Conservation (phyloP, 345 rosid genomes). For the Cochlearia excelsa region DNA sequence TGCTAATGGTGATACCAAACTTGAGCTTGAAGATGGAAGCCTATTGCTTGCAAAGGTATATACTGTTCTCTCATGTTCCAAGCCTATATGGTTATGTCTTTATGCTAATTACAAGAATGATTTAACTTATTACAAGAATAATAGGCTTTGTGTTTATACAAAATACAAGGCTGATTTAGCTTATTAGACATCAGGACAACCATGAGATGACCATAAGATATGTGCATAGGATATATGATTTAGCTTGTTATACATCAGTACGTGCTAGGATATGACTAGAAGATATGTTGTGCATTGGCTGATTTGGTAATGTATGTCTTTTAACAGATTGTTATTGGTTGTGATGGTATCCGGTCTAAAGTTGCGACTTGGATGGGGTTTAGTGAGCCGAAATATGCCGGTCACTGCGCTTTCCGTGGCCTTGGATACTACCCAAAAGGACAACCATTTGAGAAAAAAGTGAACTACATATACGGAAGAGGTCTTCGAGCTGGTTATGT, state of each 20-base stretch:
- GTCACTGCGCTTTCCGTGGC: slow-evolving; percentile 78
- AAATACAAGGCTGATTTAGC: too few species aligned
- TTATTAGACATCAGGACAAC: too few species aligned
- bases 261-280: slow-evolving; percentile 9
- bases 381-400: slow-evolving; percentile 72
- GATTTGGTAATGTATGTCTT: slow-evolving; percentile 13
- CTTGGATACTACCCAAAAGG: slow-evolving; percentile 64
- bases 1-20: slow-evolving; percentile 44
- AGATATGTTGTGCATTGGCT: background rate
- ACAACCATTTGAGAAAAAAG: slow-evolving; percentile 63
- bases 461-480: slow-evolving; percentile 72
- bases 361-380: slow-evolving; percentile 91
- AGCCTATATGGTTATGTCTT: too few species aligned
- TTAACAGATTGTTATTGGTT: slow-evolving; percentile 78
- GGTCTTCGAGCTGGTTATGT: slow-evolving; percentile 85
- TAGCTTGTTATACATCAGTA: background rate
- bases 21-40: slow-evolving; percentile 64
- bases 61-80: background rate
- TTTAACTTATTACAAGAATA: too few species aligned
- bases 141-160: too few species aligned
- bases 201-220: too few species aligned
- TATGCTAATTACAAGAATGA: too few species aligned
- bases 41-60: slow-evolving; percentile 58
- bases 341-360: slow-evolving; percentile 77
- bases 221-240: background rate